Base-by-base conservation (phyloP, 805 yeast species). In the Wickerhamomyces canadensis region DNA sequence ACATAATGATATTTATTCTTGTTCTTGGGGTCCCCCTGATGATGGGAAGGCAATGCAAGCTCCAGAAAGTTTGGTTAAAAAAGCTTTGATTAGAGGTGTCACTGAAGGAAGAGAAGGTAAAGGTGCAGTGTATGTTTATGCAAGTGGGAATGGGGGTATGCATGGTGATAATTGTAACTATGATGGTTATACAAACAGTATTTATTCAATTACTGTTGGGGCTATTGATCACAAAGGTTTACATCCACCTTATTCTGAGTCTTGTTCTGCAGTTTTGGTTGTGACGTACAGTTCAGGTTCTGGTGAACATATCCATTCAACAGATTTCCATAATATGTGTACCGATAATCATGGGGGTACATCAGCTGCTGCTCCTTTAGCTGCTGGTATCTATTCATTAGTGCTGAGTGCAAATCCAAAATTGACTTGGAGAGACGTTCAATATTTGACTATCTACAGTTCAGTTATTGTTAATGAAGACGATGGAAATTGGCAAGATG, bases 21-120 rank as follows among this genome's bases (percentile, higher is more conserved):
- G 98, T 60, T 87, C 96, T 4, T 93, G 98, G 98, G 98, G 98
- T 7, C 98, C 98, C 2, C 74, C 87, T 3, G 98, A 93, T 59
- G 85, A 91, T 57, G 98, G 98, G 0, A 69, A 60, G 39, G 75
- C 95, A 1, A 76, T 93, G 71, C 88, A 85, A 36, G 93, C 77
- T 4, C 98, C 98, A 1, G 84, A 85, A 18, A 58, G 65, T 24
- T 52, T 91, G 21, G 96, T 91, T 6, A 74, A 76, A 51, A 78
- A 84, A 43, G 94, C 98, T 1, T 72, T 93, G 58, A 57, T 84
- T n/a, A 83, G 79, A 52, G 97, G 96, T 36, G 72, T 86, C 13
- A 78, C 74, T 45, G 80, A 84, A 19, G 98, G 98, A 16, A 69
- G 98, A 45, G 57, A 69, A 9, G 75, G 78, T 4, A 82, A 81